Base-by-base conservation (phyloP, 305 asterid genomes). In the Solanum chacoense region DNA sequence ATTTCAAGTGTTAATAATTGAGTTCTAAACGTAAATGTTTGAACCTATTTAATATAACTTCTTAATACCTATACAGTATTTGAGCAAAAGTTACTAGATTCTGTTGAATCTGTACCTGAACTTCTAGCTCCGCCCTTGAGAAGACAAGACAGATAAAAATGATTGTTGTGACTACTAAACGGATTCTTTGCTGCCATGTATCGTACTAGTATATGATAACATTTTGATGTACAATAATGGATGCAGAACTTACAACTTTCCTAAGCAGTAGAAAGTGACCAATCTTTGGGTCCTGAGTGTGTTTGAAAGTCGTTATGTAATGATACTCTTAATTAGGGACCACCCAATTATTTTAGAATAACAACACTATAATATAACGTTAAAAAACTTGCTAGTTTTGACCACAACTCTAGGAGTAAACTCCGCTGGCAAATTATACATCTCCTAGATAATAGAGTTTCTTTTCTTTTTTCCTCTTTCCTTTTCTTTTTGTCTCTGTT, bases 301-400 rank as follows among this genome's bases (percentile, higher is more conserved):
- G 67, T 18, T 45, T 22, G 71, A 42, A 29, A 45, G 86, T 81
- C 6, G 22, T 45, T 45, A 50, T 29, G 72, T 50, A 16, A 28
- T 29, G 29, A 29, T 50, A 45, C 18, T 42, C 6, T 81, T 45
- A 28, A 16, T 85, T 72, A 79, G 93, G 95, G 72, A 92, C 96
- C 92, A 84, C 88, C 88, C 88, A 87, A 93, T 91, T 90, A 92
- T 93, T 89, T 79, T 89, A 38, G 87, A 86, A 90, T 88, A 90
- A 91, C 91, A 91, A 91, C 91, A 90, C 84, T 76, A 85, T 85
- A 12, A 90, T 79, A 24, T 63, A 72, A 13, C 32, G 76, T 87
- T 87, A 42, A 45, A 73, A 38, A 22, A 16, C 85, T 93, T 85
- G 88, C 90, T 91, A 80, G 80, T 69, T 92, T 92, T 87, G 92